Evolutionary conservation across 768 basidiomycete species (phyloP).

Genomic region (Lepiota venenata): DNA sequence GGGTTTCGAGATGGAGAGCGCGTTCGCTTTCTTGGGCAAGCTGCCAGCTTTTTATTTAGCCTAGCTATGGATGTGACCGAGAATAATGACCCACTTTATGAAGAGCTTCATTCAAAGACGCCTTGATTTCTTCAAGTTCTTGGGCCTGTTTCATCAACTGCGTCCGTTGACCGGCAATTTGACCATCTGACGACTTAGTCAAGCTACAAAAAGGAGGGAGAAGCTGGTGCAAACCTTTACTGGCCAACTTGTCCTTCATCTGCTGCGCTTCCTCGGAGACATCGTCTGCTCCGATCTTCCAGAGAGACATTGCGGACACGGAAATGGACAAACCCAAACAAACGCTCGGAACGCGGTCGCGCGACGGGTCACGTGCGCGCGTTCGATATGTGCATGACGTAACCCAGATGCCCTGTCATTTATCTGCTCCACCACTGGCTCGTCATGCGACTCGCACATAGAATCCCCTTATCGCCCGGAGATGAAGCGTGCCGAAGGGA

Average conservation of each 20-base stretch:
- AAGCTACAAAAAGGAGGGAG: background rate
- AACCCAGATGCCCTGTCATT: background rate
- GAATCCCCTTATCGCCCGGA: too few relatives aligned
- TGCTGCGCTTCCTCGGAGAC: constrained; percentile 44
- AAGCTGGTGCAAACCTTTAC: constrained; percentile 37
- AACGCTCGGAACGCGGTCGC: background rate
- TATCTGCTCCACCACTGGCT: too few relatives aligned
- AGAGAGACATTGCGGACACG: constrained; percentile 37
- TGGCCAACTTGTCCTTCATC: constrained; percentile 44
- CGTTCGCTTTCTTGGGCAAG: constrained; percentile 55
- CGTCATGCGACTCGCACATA: too few relatives aligned
- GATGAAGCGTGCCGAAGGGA: too few relatives aligned
- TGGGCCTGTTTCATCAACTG: constrained; percentile 37
- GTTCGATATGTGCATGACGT: background rate
- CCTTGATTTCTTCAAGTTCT: constrained; percentile 40
- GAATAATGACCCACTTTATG: constrained; percentile 38
- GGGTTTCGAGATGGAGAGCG: constrained; percentile 50
- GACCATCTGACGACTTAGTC: constrained; percentile 32
- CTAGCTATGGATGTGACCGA: background rate
- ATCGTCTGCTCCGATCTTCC: constrained; percentile 44
- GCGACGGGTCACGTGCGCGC: constrained; percentile 1
- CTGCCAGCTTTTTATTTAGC: constrained; percentile 27
- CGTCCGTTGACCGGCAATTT: constrained; percentile 45
- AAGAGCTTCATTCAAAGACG: constrained; percentile 39
- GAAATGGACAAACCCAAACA: background rate